Evolutionary conservation across 2,329 filamentous ascomycete genomes (phyloP).

Genomic region (Monosporascus sp.): DNA sequence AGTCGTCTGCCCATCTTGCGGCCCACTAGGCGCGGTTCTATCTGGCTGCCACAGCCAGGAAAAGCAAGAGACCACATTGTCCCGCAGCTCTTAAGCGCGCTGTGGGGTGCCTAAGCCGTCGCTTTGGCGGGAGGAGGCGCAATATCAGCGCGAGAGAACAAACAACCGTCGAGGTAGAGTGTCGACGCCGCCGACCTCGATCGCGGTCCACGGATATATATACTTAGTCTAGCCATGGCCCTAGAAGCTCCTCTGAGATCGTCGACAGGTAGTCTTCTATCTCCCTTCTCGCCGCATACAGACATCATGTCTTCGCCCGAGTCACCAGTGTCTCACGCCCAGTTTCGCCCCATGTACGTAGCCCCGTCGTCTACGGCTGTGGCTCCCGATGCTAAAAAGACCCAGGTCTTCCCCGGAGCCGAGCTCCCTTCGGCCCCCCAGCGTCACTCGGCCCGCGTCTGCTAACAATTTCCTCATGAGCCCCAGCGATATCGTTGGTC

Average conservation of each 20-base stretch:
- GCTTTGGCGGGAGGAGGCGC: slow-evolving; percentile 14
- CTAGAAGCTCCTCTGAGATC: slow-evolving; percentile 58
- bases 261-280: slow-evolving; percentile 54
- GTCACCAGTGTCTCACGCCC: slow-evolving; percentile 41
- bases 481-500: slow-evolving; percentile 67
- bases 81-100: background rate
- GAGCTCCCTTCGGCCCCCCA: slow-evolving; percentile 46
- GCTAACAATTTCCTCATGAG: slow-evolving; percentile 52
- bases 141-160: slow-evolving; percentile 10
- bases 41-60: background rate
- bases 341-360: slow-evolving; percentile 49
- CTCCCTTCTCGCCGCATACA: slow-evolving; percentile 46
- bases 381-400: slow-evolving; percentile 4
- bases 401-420: slow-evolving; percentile 37
- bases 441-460: slow-evolving; percentile 46
- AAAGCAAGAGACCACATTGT: background rate
- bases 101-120: slow-evolving; percentile 4
- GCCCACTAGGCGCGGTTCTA: background rate
- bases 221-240: slow-evolving; percentile 41
- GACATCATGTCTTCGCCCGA: slow-evolving; percentile 52
- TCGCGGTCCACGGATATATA: slow-evolving; percentile 9
- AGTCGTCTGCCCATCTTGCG: background rate
- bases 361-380: slow-evolving; percentile 1
- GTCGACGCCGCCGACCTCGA: slow-evolving; percentile 9
- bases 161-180: slow-evolving; percentile 11